A percentile compares a stretch with the other conserved stretches of the same genome.
These are phyloP conservation scores for Exsudoporus floridanus DNA, from an alignment of 1,284 basidiomycete species.

Conservation along the genomic window DNA sequence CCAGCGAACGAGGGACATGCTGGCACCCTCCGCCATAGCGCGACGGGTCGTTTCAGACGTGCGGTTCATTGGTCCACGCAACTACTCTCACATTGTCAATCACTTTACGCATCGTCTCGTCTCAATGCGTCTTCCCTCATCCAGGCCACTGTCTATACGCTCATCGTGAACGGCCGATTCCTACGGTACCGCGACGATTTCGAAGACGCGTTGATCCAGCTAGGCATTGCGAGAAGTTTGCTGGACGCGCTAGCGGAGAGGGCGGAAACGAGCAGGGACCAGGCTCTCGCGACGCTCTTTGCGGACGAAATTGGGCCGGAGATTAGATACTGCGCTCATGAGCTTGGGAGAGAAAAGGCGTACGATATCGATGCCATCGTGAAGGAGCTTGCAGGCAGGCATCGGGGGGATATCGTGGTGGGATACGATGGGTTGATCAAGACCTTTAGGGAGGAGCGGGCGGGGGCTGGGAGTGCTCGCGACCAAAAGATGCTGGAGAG, in stretches of 20 bases:
- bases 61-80: constrained; percentile 83
- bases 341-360: constrained; percentile 69
- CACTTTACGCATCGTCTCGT: constrained; percentile 53
- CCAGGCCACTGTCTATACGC: constrained; percentile 65
- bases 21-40: constrained; percentile 65
- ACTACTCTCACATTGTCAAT: constrained; percentile 72
- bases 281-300: constrained; percentile 85
- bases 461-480: constrained; percentile 39
- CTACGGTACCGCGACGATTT: constrained; percentile 72
- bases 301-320: constrained; percentile 88
- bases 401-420: constrained; percentile 61
- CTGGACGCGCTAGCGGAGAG: constrained; percentile 70
- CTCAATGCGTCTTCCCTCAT: constrained; percentile 58
- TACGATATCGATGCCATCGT: constrained; percentile 85
- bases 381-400: constrained; percentile 63
- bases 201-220: constrained; percentile 75
- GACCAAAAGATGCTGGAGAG: constrained; percentile 56
- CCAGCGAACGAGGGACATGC: constrained; percentile 53
- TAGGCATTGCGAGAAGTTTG: constrained; percentile 77
- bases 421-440: constrained; percentile 60
- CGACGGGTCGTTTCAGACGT: constrained; percentile 80
- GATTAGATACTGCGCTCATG: constrained; percentile 91
- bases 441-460: constrained; percentile 49
- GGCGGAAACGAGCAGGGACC: constrained; percentile 80
- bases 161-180: constrained; percentile 75